A percentile compares a stretch with the other conserved stretches of the same genome.
Conservation (phyloP, 805 yeast genomes). For the Pichia paraexigua region DNA sequence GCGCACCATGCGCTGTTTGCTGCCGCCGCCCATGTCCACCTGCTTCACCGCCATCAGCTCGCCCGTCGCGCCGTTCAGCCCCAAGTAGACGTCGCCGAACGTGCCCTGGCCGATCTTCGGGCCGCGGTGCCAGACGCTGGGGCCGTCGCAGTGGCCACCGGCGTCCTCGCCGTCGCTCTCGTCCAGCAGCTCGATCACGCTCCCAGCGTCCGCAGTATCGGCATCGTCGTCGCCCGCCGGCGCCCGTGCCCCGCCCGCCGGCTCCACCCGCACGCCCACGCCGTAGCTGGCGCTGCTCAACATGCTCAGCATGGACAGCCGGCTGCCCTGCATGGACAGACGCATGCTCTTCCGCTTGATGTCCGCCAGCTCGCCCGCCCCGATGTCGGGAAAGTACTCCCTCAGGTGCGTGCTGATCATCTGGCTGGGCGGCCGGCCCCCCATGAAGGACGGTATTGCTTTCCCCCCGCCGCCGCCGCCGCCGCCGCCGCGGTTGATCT, state of each 20-base stretch:
- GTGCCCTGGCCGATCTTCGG: constrained; percentile 91
- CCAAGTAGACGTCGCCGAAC: constrained; percentile 88
- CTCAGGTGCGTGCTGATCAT: constrained; percentile 82
- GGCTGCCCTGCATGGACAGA: constrained; percentile 45
- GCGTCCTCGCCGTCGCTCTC: constrained; percentile 33
- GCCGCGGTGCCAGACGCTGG: constrained; percentile 86
- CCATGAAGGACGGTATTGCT: no score
- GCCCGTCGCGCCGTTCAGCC: constrained; percentile 87
- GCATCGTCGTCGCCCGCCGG: constrained; percentile 46
- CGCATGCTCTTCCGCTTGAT: constrained; percentile 81
- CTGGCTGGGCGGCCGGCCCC: constrained; percentile 91
- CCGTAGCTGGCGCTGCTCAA: constrained; percentile 22
- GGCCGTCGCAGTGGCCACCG: constrained; percentile 38
- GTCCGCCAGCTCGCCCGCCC: constrained; percentile 59
- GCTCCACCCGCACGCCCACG: constrained; percentile 22
- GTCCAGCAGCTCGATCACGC: constrained; percentile 40
- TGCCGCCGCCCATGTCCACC: constrained; percentile 45
- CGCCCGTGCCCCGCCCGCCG: constrained; percentile 29
- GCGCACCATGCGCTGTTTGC: constrained; percentile 48
- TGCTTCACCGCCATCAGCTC: constrained; percentile 97
- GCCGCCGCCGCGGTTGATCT: constrained; percentile 3
- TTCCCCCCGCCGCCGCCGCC: neutral
- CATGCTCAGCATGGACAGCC: constrained; percentile 19
- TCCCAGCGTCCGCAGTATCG: constrained; percentile 9
- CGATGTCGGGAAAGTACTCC: constrained; percentile 86